A percentile compares a stretch with the other conserved stretches of the same genome.
phyloP scores from a whole-genome alignment of 2,329 filamentous ascomycete species.

The Ascochyta rabiei region DNA sequence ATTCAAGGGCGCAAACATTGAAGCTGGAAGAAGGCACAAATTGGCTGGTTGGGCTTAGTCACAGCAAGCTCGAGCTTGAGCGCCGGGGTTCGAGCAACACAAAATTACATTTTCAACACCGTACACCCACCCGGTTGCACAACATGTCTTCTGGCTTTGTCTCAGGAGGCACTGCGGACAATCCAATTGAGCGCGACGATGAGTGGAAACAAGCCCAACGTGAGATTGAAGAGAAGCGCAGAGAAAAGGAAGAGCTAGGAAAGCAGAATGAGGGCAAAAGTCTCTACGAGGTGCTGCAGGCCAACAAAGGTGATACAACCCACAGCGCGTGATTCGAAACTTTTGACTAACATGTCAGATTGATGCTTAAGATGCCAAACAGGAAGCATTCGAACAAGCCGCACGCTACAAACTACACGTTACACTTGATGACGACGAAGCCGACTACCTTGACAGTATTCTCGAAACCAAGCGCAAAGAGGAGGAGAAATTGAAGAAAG shows the following conservation, averaged over 20 bases:
- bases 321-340: not conserved
- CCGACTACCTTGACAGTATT: constrained; percentile 71
- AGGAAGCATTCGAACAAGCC: constrained; percentile 85
- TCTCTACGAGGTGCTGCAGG: constrained; percentile 77
- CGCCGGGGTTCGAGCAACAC: constrained; percentile 3
- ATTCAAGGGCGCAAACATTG: not conserved
- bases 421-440: constrained; percentile 77
- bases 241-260: constrained; percentile 59
- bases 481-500: constrained; percentile 62
- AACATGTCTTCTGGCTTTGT: constrained; percentile 58
- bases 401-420: constrained; percentile 77
- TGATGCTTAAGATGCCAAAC: constrained; percentile 68
- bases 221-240: constrained; percentile 67
- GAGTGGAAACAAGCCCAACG: constrained; percentile 71
- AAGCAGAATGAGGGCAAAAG: constrained; percentile 62
- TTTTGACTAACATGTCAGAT: constrained; percentile 42
- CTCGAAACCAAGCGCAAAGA: constrained; percentile 62
- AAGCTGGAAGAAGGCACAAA: not conserved
- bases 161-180: constrained; percentile 56
- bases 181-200: constrained; percentile 51
- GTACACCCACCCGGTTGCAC: not conserved
- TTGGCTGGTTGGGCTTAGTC: constrained; percentile 10
- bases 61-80: not conserved
- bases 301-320: constrained; percentile 71
- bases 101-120: not conserved